Conservation (phyloP, 805 yeast species). For the Barnettozyma populi region DNA sequence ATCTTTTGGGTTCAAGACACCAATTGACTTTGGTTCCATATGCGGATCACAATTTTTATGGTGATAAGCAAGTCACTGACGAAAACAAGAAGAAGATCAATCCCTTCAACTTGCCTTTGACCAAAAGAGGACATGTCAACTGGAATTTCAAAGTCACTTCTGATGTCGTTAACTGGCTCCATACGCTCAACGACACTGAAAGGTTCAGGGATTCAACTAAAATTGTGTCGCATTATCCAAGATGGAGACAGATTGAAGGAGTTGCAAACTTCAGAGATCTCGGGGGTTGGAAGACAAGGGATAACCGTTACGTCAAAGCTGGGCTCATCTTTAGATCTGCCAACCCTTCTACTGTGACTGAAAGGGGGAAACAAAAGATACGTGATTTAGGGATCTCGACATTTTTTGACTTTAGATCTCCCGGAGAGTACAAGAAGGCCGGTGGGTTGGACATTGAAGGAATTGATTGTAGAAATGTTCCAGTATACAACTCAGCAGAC, state of each 20-base stretch:
- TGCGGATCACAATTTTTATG: conserved; percentile 83
- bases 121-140: conserved; percentile 44
- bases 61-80: conserved; percentile 35
- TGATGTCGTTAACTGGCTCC: conserved; percentile 42
- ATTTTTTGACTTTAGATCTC: conserved; percentile 65
- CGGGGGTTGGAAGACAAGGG: conserved; percentile 60
- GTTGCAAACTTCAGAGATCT: conserved; percentile 70
- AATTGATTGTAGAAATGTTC: conserved; percentile 44
- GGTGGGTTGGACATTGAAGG: conserved; percentile 45
- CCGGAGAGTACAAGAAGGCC: conserved; percentile 42
- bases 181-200: conserved; percentile 41
- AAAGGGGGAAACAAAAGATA: conserved; percentile 38
- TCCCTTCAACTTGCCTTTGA: conserved; percentile 40
- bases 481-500: conserved; percentile 50
- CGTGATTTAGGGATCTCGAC: conserved; percentile 40
- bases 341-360: conserved; percentile 46
- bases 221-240: conserved; percentile 35
- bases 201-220: conserved; percentile 41
- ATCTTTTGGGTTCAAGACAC: conserved; percentile 51
- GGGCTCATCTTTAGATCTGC: conserved; percentile 62
- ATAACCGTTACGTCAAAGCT: conserved; percentile 41
- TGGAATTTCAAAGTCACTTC: conserved; percentile 51
- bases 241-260: conserved; percentile 65
- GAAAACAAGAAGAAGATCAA: conserved; percentile 27
- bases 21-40: conserved; percentile 49